Percentiles rank a stretch among this genome's conserved stretches.
Evolutionary conservation across 495 filamentous ascomycete species (phyloP).

Genomic region (Penicillium canariense): DNA sequence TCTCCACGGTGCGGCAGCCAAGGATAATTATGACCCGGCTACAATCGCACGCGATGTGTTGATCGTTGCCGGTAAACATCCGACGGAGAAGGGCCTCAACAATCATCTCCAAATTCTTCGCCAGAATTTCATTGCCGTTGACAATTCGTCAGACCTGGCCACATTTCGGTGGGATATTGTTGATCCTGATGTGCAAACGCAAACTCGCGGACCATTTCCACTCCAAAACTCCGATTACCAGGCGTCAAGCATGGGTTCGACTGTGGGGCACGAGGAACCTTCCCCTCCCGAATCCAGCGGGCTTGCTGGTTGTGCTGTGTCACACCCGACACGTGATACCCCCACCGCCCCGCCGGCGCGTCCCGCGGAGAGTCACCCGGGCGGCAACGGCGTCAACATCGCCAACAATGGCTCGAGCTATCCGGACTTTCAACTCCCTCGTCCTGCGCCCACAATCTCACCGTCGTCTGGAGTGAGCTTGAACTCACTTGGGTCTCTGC

Average conservation of each 20-base stretch:
- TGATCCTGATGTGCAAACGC: constrained; percentile 30
- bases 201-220: background rate
- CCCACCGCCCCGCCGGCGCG: background rate
- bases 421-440: too few relatives aligned
- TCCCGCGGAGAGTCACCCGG: constrained; percentile 2
- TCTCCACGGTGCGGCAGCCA: constrained; percentile 39
- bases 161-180: constrained; percentile 69
- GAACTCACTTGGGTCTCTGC: constrained; percentile 1
- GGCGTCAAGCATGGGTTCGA: background rate
- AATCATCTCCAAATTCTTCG: constrained; percentile 53
- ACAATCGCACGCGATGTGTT: constrained; percentile 68
- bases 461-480: background rate
- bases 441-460: too few relatives aligned
- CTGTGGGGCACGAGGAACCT: background rate
- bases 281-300: background rate
- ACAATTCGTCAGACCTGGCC: constrained; percentile 49
- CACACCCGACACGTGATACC: constrained; percentile 14
- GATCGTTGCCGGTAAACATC: constrained; percentile 58
- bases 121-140: constrained; percentile 39
- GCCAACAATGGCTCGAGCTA: background rate
- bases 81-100: constrained; percentile 56
- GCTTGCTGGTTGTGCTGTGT: too few relatives aligned
- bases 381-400: background rate
- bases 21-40: constrained; percentile 52
- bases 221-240: too few relatives aligned